Evolutionary conservation across 352 stramenopile species (phyloP).

Genomic region (Globisporangium rhizosaccharum): DNA sequence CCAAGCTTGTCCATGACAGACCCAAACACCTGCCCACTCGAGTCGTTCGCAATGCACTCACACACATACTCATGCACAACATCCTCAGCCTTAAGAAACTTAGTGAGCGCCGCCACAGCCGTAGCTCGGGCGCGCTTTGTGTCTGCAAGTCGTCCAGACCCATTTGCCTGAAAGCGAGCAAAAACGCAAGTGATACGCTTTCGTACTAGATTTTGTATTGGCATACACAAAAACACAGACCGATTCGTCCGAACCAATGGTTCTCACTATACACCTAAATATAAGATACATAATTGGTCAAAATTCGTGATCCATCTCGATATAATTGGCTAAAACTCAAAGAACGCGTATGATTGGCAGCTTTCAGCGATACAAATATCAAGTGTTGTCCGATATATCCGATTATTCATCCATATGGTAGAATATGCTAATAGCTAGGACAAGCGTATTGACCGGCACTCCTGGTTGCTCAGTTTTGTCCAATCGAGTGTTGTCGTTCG

Average conservation of each 20-base stretch:
- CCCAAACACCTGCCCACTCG: neutral
- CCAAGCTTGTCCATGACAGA: neutral
- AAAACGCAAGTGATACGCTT: slow-evolving; percentile 3
- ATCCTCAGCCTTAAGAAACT: neutral
- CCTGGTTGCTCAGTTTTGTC: no score
- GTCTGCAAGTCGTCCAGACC: neutral
- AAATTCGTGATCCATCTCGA: slow-evolving; percentile 5
- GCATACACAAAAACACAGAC: slow-evolving; percentile 9
- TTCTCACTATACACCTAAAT: slow-evolving; percentile 8
- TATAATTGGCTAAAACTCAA: no score
- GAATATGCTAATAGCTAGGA: no score
- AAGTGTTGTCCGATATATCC: no score
- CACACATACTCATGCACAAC: neutral
- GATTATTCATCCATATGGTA: no score
- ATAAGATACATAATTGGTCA: slow-evolving; percentile 3
- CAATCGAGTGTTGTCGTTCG: no score
- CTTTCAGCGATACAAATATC: no score
- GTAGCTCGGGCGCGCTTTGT: neutral
- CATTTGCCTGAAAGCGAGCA: neutral
- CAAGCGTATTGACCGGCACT: no score
- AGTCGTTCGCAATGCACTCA: neutral
- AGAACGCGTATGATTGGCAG: no score
- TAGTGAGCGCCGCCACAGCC: neutral
- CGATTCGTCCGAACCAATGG: slow-evolving; percentile 12
- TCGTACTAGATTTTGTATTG: neutral